These are phyloP conservation scores for Daldinia loculata DNA, from an alignment of 495 filamentous ascomycete genomes.

Conservation along the genomic window DNA sequence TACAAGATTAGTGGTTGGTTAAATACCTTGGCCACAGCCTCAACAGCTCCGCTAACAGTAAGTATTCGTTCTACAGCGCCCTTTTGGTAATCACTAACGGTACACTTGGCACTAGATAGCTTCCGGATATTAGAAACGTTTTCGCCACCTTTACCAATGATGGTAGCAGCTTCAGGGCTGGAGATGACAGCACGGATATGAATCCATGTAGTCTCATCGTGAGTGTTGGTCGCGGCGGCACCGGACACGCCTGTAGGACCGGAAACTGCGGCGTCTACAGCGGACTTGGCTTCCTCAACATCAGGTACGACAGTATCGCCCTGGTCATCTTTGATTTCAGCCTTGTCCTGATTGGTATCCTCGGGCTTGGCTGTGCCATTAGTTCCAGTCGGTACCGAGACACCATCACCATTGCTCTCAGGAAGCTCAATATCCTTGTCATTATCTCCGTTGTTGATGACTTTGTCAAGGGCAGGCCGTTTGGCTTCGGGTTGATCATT, in stretches of 20 bases:
- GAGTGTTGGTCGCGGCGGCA: slow-evolving; percentile 42
- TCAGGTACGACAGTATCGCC: slow-evolving; percentile 77
- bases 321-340: slow-evolving; percentile 66
- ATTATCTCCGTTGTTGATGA: slow-evolving; percentile 66
- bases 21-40: slow-evolving; percentile 93
- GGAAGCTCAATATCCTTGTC: slow-evolving; percentile 49
- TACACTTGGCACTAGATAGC: slow-evolving; percentile 94
- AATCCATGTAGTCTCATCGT: slow-evolving; percentile 95
- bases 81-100: slow-evolving; percentile 96
- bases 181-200: slow-evolving; percentile 96
- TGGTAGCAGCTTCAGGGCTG: slow-evolving; percentile 94
- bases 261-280: slow-evolving; percentile 55
- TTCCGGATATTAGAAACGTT: slow-evolving; percentile 95
- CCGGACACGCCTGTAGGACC: slow-evolving; percentile 36
- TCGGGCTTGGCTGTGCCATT: slow-evolving; percentile 58
- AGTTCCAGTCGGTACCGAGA: slow-evolving; percentile 45
- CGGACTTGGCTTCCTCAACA: slow-evolving; percentile 59
- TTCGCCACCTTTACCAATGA: slow-evolving; percentile 98
- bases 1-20: not conserved
- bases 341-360: slow-evolving; percentile 62
- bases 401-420: slow-evolving; percentile 51
- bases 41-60: slow-evolving; percentile 93
- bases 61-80: slow-evolving; percentile 96
- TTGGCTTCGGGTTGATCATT: slow-evolving; percentile 96
- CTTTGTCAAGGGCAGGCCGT: slow-evolving; percentile 93